Evolutionary conservation across 1,139 yeast genomes (phyloP).

Genomic region (Blastobotrys capitulatus): DNA sequence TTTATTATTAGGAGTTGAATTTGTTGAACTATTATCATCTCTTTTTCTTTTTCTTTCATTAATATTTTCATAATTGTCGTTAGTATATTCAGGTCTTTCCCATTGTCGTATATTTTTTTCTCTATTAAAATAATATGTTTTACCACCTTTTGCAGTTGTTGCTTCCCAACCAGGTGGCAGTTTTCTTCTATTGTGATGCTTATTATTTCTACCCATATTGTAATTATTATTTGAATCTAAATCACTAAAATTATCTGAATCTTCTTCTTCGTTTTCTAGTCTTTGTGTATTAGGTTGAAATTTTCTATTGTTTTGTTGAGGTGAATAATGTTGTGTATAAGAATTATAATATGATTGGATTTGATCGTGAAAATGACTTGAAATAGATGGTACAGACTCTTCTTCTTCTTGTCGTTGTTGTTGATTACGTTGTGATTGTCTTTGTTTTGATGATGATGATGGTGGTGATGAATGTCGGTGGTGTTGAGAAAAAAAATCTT

Average conservation of each 20-base stretch:
- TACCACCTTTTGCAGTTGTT: slow-evolving; percentile 30
- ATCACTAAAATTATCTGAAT: background rate
- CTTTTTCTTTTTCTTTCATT: slow-evolving; percentile 3
- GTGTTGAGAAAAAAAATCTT: too few relatives aligned
- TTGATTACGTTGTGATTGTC: background rate
- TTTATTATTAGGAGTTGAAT: background rate
- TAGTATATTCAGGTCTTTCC: slow-evolving; percentile 46
- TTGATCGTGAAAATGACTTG: too few relatives aligned
- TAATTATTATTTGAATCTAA: background rate
- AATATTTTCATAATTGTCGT: background rate
- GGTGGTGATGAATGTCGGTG: too few relatives aligned
- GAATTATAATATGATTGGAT: too few relatives aligned
- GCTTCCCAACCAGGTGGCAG: slow-evolving; percentile 34
- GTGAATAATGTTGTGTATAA: too few relatives aligned
- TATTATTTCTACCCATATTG: background rate
- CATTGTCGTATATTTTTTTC: slow-evolving; percentile 47
- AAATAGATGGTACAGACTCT: too few relatives aligned
- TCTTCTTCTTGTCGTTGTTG: too few relatives aligned
- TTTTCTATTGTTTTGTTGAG: background rate
- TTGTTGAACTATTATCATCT: background rate
- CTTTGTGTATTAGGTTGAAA: background rate
- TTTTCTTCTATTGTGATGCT: background rate
- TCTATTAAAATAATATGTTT: slow-evolving; percentile 51
- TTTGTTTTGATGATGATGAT: background rate
- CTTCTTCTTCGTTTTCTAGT: background rate